Percentiles rank a stretch among this genome's conserved stretches.
Conservation (phyloP, 176 grass and related monocot genomes). For the Oryza australiensis region DNA sequence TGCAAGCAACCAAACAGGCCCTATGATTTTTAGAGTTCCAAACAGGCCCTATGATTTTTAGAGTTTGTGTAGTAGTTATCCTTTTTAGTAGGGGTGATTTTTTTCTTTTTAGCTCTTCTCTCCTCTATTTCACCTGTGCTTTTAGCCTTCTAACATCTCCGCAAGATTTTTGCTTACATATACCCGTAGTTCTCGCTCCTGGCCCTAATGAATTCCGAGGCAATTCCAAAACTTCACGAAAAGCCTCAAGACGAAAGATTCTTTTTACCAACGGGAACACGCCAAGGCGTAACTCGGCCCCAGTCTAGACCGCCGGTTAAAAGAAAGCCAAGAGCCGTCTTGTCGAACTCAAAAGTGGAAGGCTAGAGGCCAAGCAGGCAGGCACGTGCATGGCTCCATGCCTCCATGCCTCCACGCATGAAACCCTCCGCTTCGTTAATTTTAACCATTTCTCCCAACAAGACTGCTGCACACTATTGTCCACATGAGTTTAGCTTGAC, state of each 20-base stretch:
- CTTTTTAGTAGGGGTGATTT: no score
- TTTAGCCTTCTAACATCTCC: no score
- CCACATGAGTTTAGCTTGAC: slow-evolving; percentile 1
- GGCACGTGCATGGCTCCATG: not conserved
- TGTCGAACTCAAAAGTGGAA: slow-evolving; percentile 43
- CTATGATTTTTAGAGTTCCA: no score
- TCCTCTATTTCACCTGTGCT: no score
- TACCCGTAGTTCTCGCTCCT: no score
- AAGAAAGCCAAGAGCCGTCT: slow-evolving; percentile 35
- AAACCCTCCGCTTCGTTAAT: not conserved
- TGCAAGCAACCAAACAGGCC: no score
- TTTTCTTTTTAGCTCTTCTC: no score
- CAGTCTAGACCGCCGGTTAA: slow-evolving; percentile 20
- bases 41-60: no score
- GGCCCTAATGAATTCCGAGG: slow-evolving; percentile 12
- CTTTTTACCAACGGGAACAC: slow-evolving; percentile 43
- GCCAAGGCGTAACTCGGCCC: slow-evolving; percentile 20
- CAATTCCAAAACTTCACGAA: slow-evolving; percentile 38
- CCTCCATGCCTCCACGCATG: not conserved
- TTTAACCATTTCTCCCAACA: not conserved
- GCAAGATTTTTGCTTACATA: no score
- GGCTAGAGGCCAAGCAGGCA: slow-evolving; percentile 21
- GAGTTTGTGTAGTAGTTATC: no score
- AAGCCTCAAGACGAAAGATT: slow-evolving; percentile 36
- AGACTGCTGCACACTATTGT: slow-evolving; percentile 27